Conservation (phyloP, 108 stramenopile species). For the Nitzschia sp. region DNA sequence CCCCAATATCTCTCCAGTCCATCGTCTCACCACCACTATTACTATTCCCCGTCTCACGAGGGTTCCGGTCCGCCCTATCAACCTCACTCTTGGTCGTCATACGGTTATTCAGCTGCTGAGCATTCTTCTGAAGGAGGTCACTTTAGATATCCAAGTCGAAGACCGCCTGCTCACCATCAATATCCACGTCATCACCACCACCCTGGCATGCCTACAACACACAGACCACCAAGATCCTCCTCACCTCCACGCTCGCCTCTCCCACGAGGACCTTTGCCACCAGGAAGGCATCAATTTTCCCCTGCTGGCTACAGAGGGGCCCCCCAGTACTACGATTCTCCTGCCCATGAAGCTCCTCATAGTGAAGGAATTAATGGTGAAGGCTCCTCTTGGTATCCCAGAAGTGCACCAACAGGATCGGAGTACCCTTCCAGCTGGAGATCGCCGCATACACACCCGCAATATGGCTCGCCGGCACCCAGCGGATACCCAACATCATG, state of each 20-base stretch:
- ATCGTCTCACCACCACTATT: neutral
- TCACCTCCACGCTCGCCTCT: constrained; percentile 17
- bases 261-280: constrained; percentile 22
- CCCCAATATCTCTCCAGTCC: neutral
- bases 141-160: neutral
- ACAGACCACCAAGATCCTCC: constrained; percentile 7
- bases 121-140: no score
- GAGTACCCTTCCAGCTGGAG: constrained; percentile 5
- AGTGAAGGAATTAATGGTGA: neutral
- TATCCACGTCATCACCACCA: neutral
- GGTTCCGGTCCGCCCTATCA: neutral
- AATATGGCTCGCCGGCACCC: constrained; percentile 6
- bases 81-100: constrained; percentile 5
- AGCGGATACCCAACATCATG: constrained; percentile 5
- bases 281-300: constrained; percentile 28
- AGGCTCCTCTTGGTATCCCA: constrained; percentile 7
- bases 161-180: neutral
- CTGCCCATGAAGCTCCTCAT: constrained; percentile 9
- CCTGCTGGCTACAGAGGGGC: constrained; percentile 22
- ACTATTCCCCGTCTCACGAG: neutral
- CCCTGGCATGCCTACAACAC: neutral
- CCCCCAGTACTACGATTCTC: constrained; percentile 20
- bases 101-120: no score
- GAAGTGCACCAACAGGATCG: neutral
- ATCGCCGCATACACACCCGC: constrained; percentile 1